A percentile compares a stretch with the other conserved stretches of the same genome.
Evolutionary conservation across 2,329 filamentous ascomycete species (phyloP).

Genomic region (Claviceps cyperi): DNA sequence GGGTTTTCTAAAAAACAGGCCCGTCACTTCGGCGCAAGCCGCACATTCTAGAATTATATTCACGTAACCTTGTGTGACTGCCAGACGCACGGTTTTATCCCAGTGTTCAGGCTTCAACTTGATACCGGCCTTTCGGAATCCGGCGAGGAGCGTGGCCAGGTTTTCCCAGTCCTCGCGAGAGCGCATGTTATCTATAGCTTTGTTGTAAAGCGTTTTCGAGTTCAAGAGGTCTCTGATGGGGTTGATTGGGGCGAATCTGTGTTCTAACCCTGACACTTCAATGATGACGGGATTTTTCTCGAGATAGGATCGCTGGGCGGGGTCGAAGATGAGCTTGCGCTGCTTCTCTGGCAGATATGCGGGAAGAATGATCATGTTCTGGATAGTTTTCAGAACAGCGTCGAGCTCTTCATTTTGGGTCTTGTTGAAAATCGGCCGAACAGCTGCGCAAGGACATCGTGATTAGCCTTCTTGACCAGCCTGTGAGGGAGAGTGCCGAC

Average conservation of each 20-base stretch:
- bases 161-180: constrained; percentile 37
- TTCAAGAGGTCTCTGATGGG: constrained; percentile 26
- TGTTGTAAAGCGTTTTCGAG: constrained; percentile 22
- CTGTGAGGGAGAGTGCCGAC: not conserved
- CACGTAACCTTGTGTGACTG: constrained; percentile 26
- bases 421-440: constrained; percentile 30
- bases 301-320: constrained; percentile 32
- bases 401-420: constrained; percentile 41
- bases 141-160: constrained; percentile 36
- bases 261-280: constrained; percentile 41
- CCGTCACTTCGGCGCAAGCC: constrained; percentile 30
- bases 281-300: constrained; percentile 41
- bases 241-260: constrained; percentile 36
- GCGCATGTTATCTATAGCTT: constrained; percentile 30
- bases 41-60: constrained; percentile 35
- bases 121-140: constrained; percentile 28
- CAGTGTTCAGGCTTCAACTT: constrained; percentile 21
- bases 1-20: constrained; percentile 25
- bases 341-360: constrained; percentile 39
- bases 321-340: constrained; percentile 36
- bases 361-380: constrained; percentile 47
- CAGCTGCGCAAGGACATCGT: constrained; percentile 11
- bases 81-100: constrained; percentile 26
- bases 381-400: constrained; percentile 34
- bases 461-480: constrained; percentile 5